A percentile compares a stretch with the other conserved stretches of the same genome.
Conservation (phyloP, 306 rosid species). For the Carpinus fangiana region DNA sequence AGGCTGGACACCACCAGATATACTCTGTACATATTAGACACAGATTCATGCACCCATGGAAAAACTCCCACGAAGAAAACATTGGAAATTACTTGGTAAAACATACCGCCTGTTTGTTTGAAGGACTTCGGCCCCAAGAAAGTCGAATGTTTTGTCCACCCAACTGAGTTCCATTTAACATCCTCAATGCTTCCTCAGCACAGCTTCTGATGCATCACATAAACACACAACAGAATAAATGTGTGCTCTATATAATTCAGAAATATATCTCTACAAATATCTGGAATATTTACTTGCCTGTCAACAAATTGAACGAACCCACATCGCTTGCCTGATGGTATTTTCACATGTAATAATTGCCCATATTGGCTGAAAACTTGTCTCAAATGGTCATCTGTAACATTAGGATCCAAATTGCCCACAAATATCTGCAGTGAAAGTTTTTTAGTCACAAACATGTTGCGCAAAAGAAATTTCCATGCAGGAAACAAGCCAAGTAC, state of each 20-base stretch:
- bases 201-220: conserved; percentile 54
- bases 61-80: not conserved
- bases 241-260: not conserved
- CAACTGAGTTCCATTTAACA: conserved; percentile 60
- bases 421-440: conserved; percentile 75
- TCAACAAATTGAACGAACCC: conserved; percentile 95
- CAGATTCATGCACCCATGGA: not conserved
- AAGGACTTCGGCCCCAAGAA: conserved; percentile 98
- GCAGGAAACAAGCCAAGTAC: conserved; percentile 38
- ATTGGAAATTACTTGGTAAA: not conserved
- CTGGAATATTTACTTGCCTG: conserved; percentile 43
- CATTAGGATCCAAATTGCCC: conserved; percentile 89
- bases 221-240: conserved; percentile 1
- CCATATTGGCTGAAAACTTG: conserved; percentile 88
- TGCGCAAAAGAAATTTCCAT: not conserved
- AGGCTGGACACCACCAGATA: conserved; percentile 34
- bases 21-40: not conserved
- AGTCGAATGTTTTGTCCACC: conserved; percentile 93
- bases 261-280: not conserved
- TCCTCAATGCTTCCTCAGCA: conserved; percentile 83
- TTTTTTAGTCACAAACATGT: conserved; percentile 24
- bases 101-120: conserved; percentile 78
- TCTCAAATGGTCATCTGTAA: conserved; percentile 80
- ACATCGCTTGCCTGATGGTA: conserved; percentile 93
- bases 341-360: conserved; percentile 86